phyloP scores from a whole-genome alignment of 1,139 yeast species.

The Magnusiomyces ingens region DNA sequence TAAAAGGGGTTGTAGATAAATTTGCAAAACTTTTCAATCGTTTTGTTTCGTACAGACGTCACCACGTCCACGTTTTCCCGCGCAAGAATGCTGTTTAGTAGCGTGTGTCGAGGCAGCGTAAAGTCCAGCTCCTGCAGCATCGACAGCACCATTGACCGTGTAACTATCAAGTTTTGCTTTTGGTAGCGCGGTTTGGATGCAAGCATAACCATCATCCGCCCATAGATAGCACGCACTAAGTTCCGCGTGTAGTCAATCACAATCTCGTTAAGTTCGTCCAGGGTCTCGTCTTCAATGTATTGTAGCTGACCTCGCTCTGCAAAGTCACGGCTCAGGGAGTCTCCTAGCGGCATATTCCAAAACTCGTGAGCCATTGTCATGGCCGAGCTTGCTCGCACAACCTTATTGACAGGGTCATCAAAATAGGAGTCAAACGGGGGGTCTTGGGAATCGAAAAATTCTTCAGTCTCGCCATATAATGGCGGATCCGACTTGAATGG shows the following conservation, averaged over 20 bases:
- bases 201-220: background rate
- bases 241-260: slow-evolving; percentile 8
- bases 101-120: background rate
- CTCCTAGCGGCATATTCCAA: background rate
- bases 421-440: background rate
- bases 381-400: background rate
- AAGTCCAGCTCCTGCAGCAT: slow-evolving; percentile 2
- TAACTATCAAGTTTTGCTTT: background rate
- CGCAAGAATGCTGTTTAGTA: background rate
- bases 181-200: background rate
- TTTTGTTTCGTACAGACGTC: background rate
- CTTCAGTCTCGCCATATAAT: background rate
- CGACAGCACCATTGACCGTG: background rate
- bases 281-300: slow-evolving; percentile 1
- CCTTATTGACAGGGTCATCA: background rate
- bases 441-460: background rate
- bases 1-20: background rate
- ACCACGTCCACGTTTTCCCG: background rate
- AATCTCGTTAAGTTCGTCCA: slow-evolving; percentile 7
- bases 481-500: background rate
- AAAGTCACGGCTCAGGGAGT: background rate
- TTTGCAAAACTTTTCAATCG: too few species aligned
- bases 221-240: slow-evolving; percentile 4
- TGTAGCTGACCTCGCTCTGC: background rate
- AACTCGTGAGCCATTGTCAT: slow-evolving; percentile 1